Percentiles rank a stretch among this genome's conserved stretches.
Evolutionary conservation across 2,329 filamentous ascomycete species (phyloP).

Genomic region (Fusarium longipes): DNA sequence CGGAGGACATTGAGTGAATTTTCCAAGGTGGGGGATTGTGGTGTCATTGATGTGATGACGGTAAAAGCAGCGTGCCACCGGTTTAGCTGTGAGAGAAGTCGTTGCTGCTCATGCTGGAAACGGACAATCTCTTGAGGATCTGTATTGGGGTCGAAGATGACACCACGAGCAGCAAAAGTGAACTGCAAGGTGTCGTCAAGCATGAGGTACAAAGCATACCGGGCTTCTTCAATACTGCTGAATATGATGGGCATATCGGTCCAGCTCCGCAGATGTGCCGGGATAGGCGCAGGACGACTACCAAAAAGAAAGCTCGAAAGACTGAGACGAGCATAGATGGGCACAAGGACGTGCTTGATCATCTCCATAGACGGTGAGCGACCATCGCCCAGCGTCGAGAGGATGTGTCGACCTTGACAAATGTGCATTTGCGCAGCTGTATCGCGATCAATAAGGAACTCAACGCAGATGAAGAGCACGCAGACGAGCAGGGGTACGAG

Average conservation of each 20-base stretch:
- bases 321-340: slow-evolving; percentile 58
- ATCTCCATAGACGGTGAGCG: slow-evolving; percentile 50
- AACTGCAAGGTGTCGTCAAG: slow-evolving; percentile 56
- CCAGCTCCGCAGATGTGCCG: slow-evolving; percentile 49
- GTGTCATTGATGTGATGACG: slow-evolving; percentile 43
- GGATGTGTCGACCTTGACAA: slow-evolving; percentile 56
- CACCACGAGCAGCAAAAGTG: slow-evolving; percentile 43
- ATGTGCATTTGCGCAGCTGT: slow-evolving; percentile 59
- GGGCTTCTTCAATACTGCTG: slow-evolving; percentile 48
- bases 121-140: slow-evolving; percentile 40
- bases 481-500: slow-evolving; percentile 57
- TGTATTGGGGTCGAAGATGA: slow-evolving; percentile 44
- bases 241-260: slow-evolving; percentile 51
- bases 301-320: slow-evolving; percentile 57
- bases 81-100: slow-evolving; percentile 46
- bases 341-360: slow-evolving; percentile 55
- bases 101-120: slow-evolving; percentile 50
- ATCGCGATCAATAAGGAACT: slow-evolving; percentile 64
- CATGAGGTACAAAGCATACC: slow-evolving; percentile 51
- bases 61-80: slow-evolving; percentile 50
- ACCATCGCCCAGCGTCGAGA: slow-evolving; percentile 49
- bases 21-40: slow-evolving; percentile 25
- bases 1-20: slow-evolving; percentile 48
- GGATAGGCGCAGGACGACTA: slow-evolving; percentile 52
- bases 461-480: slow-evolving; percentile 64